Evolutionary conservation across 176 grass and related monocot genomes (phyloP).

Genomic region (Tillandsia fasciculata): DNA sequence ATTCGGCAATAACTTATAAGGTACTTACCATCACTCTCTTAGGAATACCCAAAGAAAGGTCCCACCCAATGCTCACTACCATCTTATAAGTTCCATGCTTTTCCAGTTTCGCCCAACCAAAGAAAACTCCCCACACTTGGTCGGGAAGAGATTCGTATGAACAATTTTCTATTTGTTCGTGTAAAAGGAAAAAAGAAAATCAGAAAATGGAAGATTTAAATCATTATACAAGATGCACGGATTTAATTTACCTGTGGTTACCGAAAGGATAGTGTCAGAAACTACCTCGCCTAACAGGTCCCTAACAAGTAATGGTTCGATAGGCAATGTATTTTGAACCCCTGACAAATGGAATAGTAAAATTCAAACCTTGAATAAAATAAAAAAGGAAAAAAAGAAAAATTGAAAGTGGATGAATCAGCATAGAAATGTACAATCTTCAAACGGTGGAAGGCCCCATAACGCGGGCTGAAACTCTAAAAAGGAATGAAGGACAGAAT

Average conservation of each 20-base stretch:
- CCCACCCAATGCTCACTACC: conserved; percentile 60
- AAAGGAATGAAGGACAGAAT: conserved; percentile 61
- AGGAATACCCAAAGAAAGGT: conserved; percentile 27
- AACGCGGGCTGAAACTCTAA: conserved; percentile 73
- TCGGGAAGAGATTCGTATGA: conserved; percentile 61
- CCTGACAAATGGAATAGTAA: conserved; percentile 27
- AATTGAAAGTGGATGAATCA: not conserved
- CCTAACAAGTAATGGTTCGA: conserved; percentile 48
- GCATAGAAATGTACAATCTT: conserved; percentile 54
- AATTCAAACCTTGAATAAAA: conserved; percentile 8
- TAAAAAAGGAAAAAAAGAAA: conserved; percentile 2
- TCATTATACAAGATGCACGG: not conserved
- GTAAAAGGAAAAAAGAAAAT: conserved; percentile 8
- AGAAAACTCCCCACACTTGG: conserved; percentile 62
- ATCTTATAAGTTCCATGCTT: conserved; percentile 33
- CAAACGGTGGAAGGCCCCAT: conserved; percentile 78
- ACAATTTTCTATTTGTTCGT: conserved; percentile 31
- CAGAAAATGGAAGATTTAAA: not conserved
- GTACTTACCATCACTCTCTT: conserved; percentile 57
- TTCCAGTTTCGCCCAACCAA: conserved; percentile 73
- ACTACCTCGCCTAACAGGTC: conserved; percentile 20
- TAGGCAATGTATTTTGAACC: conserved; percentile 46
- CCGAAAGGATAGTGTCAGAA: conserved; percentile 23
- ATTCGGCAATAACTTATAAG: not conserved
- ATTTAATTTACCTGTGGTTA: conserved; percentile 39